Percentiles rank a stretch among this genome's conserved stretches.
phyloP scores from a whole-genome alignment of 2,329 filamentous ascomycete genomes.

The Neofusicoccum umdonicola region DNA sequence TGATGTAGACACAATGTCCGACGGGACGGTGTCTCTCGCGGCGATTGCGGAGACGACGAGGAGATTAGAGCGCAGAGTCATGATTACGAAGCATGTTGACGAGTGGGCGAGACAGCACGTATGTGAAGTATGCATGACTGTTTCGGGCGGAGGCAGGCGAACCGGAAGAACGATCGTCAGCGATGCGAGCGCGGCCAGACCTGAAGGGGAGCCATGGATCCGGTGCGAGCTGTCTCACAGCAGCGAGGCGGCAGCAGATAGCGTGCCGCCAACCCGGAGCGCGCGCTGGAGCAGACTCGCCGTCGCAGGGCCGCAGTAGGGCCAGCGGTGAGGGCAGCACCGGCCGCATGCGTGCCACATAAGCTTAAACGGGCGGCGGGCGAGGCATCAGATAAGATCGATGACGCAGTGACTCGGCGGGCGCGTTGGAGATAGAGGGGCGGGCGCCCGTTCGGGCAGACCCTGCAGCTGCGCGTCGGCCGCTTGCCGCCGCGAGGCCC shows the following conservation, averaged over 20 bases:
- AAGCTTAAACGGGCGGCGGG: background rate
- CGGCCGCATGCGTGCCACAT: background rate
- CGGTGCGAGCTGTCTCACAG: background rate
- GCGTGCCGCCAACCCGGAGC: background rate
- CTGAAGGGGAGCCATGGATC: background rate
- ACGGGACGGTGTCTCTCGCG: background rate
- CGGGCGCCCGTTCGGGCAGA: background rate
- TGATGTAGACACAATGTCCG: background rate
- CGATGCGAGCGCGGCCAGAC: background rate
- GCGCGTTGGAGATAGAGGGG: background rate
- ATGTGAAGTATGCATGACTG: no score
- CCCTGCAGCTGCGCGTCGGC: no score
- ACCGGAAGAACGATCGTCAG: background rate
- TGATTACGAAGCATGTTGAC: background rate
- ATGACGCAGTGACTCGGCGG: background rate
- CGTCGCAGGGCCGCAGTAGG: background rate
- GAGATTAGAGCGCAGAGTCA: background rate
- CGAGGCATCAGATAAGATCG: slow-evolving; percentile 11
- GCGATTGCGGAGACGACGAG: background rate
- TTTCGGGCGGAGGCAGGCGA: no score
- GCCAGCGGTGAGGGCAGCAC: background rate
- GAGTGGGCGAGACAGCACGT: no score
- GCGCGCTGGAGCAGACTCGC: background rate
- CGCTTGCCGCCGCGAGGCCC: background rate
- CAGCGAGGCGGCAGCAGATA: background rate